These are phyloP conservation scores for Aspergillus sp. DNA, from an alignment of 2,329 filamentous ascomycete genomes.

Conservation along the genomic window DNA sequence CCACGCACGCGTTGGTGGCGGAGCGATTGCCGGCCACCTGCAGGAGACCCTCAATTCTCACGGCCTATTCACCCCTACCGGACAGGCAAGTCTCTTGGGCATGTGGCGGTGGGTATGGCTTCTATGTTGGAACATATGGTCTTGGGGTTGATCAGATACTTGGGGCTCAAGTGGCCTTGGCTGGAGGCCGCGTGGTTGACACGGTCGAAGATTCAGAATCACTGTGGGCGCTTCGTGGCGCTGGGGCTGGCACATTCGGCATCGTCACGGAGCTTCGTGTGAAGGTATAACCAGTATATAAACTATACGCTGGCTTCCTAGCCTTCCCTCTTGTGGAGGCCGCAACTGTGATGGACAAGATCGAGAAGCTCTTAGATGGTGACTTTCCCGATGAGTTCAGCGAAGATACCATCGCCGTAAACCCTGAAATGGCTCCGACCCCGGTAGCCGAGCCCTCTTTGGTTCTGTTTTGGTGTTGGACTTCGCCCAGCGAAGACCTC, in stretches of 20 bases:
- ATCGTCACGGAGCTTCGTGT: constrained; percentile 7
- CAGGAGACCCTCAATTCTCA: neutral
- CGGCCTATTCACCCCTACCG: neutral
- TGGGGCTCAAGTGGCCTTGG: neutral
- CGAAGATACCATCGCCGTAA: constrained; percentile 8
- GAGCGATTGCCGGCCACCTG: neutral
- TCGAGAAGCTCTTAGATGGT: constrained; percentile 7
- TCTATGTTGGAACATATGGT: neutral
- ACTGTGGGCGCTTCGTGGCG: neutral
- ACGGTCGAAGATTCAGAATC: neutral
- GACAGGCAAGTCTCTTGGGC: neutral
- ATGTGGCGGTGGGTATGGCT: neutral
- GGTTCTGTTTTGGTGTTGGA: constrained; percentile 10
- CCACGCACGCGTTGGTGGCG: neutral
- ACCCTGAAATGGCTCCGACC: constrained; percentile 11
- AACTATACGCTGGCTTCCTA: constrained; percentile 10
- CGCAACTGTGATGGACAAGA: constrained; percentile 9
- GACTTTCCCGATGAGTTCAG: constrained; percentile 15
- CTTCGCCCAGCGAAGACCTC: neutral
- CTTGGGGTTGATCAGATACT: neutral
- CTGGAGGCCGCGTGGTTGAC: neutral
- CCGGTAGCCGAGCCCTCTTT: constrained; percentile 10
- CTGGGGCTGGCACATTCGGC: neutral
- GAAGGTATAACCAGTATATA: constrained; percentile 9
- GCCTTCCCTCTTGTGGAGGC: constrained; percentile 8